Evolutionary conservation across 192 early-diverging fungal genomes (phyloP).

Genomic region (Backusella psychrophila): DNA sequence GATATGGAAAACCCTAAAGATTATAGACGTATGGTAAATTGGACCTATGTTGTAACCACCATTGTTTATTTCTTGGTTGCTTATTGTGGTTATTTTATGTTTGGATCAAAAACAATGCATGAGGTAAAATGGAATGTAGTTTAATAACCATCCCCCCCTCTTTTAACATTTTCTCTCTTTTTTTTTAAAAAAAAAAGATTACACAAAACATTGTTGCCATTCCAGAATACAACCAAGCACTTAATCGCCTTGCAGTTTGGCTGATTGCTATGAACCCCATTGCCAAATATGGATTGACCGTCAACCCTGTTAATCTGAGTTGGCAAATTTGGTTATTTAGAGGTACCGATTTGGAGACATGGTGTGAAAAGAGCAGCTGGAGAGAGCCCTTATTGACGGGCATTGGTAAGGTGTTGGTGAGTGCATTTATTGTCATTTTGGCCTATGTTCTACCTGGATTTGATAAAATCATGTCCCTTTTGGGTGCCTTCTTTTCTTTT

Average conservation of each 20-base stretch:
- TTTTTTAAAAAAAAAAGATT: constrained; percentile 40
- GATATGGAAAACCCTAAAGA: constrained; percentile 59
- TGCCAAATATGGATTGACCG: constrained; percentile 66
- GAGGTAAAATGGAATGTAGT: constrained; percentile 42
- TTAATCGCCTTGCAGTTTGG: constrained; percentile 59
- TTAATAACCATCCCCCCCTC: background rate
- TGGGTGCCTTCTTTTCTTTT: constrained; percentile 41
- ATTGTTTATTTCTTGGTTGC: constrained; percentile 55
- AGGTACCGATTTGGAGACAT: constrained; percentile 20
- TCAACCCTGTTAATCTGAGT: constrained; percentile 60
- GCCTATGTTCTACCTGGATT: constrained; percentile 32
- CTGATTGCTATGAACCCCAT: constrained; percentile 71
- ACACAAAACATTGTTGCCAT: constrained; percentile 66
- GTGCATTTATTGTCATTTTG: constrained; percentile 16
- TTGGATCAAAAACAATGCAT: constrained; percentile 58
- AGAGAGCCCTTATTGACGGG: constrained; percentile 16
- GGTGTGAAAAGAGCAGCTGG: constrained; percentile 17
- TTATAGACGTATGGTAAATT: constrained; percentile 54
- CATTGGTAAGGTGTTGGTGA: constrained; percentile 27
- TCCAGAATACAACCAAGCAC: constrained; percentile 51
- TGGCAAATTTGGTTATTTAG: constrained; percentile 39
- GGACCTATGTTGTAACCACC: constrained; percentile 51
- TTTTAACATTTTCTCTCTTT: background rate
- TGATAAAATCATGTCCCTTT: constrained; percentile 32
- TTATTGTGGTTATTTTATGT: constrained; percentile 64